phyloP scores from a whole-genome alignment of 2,329 filamentous ascomycete species.

The Bipolaris cookei region DNA sequence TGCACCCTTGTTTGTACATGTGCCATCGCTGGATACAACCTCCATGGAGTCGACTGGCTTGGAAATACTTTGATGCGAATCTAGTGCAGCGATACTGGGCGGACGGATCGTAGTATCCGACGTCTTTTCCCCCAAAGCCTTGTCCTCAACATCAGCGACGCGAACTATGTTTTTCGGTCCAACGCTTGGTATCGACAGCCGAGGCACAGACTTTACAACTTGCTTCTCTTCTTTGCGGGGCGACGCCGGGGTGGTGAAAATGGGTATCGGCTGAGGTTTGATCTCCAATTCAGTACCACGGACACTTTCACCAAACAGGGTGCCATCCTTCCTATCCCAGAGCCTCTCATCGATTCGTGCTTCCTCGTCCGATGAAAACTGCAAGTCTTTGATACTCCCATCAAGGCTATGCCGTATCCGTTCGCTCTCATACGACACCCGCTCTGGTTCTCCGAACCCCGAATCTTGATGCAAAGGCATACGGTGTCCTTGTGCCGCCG shows the following conservation, averaged over 20 bases:
- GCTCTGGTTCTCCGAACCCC: conserved; percentile 36
- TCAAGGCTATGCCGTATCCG: conserved; percentile 36
- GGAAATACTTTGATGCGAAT: conserved; percentile 29
- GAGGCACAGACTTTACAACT: conserved; percentile 4
- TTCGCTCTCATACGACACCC: conserved; percentile 33
- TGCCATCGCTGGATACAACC: background rate
- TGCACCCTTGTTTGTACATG: background rate
- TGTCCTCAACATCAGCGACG: conserved; percentile 25
- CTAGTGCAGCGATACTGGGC: conserved; percentile 31
- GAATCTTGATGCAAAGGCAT: conserved; percentile 47
- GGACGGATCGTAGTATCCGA: conserved; percentile 44
- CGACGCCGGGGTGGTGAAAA: conserved; percentile 6
- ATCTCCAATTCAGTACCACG: conserved; percentile 22
- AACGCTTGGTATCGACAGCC: conserved; percentile 6
- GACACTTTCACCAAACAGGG: conserved; percentile 28
- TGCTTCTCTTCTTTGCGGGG: conserved; percentile 7
- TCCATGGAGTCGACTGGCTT: conserved; percentile 21
- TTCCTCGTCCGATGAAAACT: conserved; percentile 18
- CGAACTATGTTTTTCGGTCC: conserved; percentile 18
- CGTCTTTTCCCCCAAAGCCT: conserved; percentile 38
- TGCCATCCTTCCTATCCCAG: conserved; percentile 36
- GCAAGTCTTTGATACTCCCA: conserved; percentile 28
- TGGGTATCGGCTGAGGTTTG: conserved; percentile 13
- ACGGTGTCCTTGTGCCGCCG: conserved; percentile 32
- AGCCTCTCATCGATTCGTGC: conserved; percentile 32